Percentiles rank a stretch among this genome's conserved stretches.
Conservation (phyloP, 2,329 filamentous ascomycete species). For the Scytalidium sp. region DNA sequence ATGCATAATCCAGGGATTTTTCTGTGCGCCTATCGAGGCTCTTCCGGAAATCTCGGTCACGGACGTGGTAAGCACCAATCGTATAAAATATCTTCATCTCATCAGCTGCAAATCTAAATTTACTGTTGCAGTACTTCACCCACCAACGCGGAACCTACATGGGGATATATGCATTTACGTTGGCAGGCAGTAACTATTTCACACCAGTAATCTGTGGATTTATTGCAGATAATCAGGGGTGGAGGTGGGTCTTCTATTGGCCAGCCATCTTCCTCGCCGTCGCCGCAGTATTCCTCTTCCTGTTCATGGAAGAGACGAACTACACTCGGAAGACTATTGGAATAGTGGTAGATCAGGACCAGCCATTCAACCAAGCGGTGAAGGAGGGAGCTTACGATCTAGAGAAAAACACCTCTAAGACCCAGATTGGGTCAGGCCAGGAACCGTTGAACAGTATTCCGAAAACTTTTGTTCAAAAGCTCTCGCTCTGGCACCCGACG, state of each 20-base stretch:
- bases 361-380: background rate
- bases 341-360: constrained; percentile 1
- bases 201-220: constrained; percentile 43
- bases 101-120: background rate
- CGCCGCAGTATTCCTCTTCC: constrained; percentile 48
- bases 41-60: constrained; percentile 5
- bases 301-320: constrained; percentile 56
- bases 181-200: constrained; percentile 38
- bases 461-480: no score
- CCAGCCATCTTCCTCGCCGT: constrained; percentile 48
- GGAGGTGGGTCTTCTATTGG: constrained; percentile 49
- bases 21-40: constrained; percentile 3
- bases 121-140: constrained; percentile 26
- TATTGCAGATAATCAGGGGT: constrained; percentile 42
- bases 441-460: constrained; percentile 4
- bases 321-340: constrained; percentile 10
- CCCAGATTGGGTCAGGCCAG: background rate
- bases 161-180: constrained; percentile 36
- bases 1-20: constrained; percentile 3
- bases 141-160: constrained; percentile 39
- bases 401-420: background rate
- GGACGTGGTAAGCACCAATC: constrained; percentile 1
- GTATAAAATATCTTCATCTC: background rate
- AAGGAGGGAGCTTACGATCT: background rate
- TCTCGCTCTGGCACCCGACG: background rate